Evolutionary conservation across 805 yeast genomes (phyloP), one percentile per base, ranked within the genome.

Genomic region (Suhomyces sp.): DNA sequence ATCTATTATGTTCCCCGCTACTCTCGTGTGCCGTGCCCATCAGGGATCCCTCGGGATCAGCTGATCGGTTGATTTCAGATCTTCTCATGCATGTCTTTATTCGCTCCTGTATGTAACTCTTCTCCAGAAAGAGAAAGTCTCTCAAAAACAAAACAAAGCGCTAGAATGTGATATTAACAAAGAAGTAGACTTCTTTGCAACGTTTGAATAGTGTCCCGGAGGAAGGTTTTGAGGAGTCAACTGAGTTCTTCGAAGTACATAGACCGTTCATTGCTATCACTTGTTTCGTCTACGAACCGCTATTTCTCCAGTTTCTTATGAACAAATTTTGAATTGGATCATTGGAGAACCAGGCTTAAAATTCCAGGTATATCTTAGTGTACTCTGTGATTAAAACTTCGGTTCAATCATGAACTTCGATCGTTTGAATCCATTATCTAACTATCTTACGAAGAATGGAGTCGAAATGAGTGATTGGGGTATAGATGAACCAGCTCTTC

Each of bases 391-490:
- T 13, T 17, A 37, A 37, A 37, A 17, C 20, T 15, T 37, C 9
- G 13, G 22, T 37, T 41, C 25, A 5, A 41, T 10, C 49, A 67
- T 67, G 72, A 66, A 65, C 55, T 60, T 66, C 47, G 70, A 65
- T 49, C 49, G 63, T 48, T 56, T 61, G 41, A 59, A 61, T 50
- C 68, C 65, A 21, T 56, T 65, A 44, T 59, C 70, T n/a, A 59
- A 57, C 9, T 67, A 64, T 53, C 24, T 62, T 21, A 47, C 56
- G 22, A 52, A 49, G 46, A 53, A 50, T 37, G 55, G 51, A 13
- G 48, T 44, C 13, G 59, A 53, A 27, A 47, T 63, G 51, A 66
- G 72, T 47, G 75, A 69, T 53, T 71, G 75, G 75, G 75, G 75
- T 6, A 69, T 71, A 20, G 75, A 71, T 48, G 71, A 63, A 21